Percentiles rank a stretch among this genome's conserved stretches.
These are phyloP conservation scores for Talaromyces sp. DNA, from an alignment of 2,329 filamentous ascomycete species.

Conservation along the genomic window DNA sequence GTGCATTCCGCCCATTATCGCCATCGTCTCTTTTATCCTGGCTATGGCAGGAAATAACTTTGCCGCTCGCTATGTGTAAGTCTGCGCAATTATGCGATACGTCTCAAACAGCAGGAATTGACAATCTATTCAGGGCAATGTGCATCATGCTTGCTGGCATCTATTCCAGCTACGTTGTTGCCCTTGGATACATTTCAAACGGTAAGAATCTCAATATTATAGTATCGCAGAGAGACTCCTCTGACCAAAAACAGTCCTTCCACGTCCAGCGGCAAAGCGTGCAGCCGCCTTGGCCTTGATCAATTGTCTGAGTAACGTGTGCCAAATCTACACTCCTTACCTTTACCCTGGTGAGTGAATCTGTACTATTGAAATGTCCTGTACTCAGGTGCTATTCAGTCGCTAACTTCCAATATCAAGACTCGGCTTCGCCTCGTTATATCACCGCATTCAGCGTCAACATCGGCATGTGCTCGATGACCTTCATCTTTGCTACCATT, in stretches of 20 bases:
- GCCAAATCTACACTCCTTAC: slow-evolving; percentile 19
- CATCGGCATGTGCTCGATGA: slow-evolving; percentile 15
- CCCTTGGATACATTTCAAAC: slow-evolving; percentile 15
- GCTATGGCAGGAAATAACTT: slow-evolving; percentile 12
- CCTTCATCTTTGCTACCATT: slow-evolving; percentile 15
- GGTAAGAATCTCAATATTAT: not conserved
- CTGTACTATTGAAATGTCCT: not conserved
- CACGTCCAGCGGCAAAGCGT: slow-evolving; percentile 16
- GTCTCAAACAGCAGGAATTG: not conserved
- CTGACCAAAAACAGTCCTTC: slow-evolving; percentile 7
- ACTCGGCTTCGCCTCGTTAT: slow-evolving; percentile 23
- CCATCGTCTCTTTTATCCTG: slow-evolving; percentile 11
- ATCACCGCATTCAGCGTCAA: slow-evolving; percentile 13
- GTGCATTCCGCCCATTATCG: slow-evolving; percentile 11
- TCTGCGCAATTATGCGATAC: not conserved
- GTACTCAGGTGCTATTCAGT: not conserved
- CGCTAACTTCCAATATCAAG: not conserved
- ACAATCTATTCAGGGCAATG: slow-evolving; percentile 13
- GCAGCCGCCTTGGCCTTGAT: slow-evolving; percentile 17
- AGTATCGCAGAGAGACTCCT: not conserved
- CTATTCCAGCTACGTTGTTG: slow-evolving; percentile 16
- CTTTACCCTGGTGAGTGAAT: slow-evolving; percentile 20
- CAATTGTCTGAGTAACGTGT: slow-evolving; percentile 19
- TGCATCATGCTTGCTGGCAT: slow-evolving; percentile 17
- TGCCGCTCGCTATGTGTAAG: slow-evolving; percentile 17